phyloP scores from a whole-genome alignment of 768 basidiomycete genomes.

The Thelephora ganbajun region DNA sequence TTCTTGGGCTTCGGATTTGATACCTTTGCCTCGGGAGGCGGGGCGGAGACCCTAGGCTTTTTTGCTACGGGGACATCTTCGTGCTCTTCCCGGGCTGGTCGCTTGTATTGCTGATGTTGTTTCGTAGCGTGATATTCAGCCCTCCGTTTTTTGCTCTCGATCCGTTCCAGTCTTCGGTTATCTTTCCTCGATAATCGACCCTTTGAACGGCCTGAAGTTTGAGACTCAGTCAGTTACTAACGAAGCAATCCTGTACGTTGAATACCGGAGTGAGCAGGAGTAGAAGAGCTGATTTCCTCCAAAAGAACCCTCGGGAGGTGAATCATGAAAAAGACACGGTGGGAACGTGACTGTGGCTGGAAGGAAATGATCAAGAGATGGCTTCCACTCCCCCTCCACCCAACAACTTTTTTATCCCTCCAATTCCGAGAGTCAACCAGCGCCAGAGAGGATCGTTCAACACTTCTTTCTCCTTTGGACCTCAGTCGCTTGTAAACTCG shows the following conservation, averaged over 20 bases:
- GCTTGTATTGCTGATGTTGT: slow-evolving; percentile 14
- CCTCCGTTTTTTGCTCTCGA: slow-evolving; percentile 45
- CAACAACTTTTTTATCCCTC: neutral
- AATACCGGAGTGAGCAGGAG: too few species aligned
- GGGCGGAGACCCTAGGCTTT: neutral
- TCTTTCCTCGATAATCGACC: slow-evolving; percentile 37
- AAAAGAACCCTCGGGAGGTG: too few species aligned
- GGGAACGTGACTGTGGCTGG: neutral
- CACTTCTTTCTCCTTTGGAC: slow-evolving; percentile 75
- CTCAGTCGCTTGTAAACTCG: slow-evolving; percentile 61
- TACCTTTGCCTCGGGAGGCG: neutral
- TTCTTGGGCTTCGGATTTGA: neutral
- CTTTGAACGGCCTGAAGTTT: too few species aligned
- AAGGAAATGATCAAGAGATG: neutral
- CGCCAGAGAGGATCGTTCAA: slow-evolving; percentile 58
- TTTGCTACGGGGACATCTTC: slow-evolving; percentile 22
- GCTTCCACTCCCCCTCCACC: neutral
- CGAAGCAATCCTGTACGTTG: too few species aligned
- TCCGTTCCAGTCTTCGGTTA: slow-evolving; percentile 46
- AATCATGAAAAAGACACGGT: too few species aligned
- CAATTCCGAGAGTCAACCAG: slow-evolving; percentile 12
- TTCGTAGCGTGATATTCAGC: slow-evolving; percentile 20
- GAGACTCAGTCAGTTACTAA: too few species aligned
- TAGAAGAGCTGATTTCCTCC: too few species aligned
- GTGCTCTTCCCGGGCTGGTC: slow-evolving; percentile 28